Conservation (phyloP, 345 rosid species). For the Heritiera fomes region DNA sequence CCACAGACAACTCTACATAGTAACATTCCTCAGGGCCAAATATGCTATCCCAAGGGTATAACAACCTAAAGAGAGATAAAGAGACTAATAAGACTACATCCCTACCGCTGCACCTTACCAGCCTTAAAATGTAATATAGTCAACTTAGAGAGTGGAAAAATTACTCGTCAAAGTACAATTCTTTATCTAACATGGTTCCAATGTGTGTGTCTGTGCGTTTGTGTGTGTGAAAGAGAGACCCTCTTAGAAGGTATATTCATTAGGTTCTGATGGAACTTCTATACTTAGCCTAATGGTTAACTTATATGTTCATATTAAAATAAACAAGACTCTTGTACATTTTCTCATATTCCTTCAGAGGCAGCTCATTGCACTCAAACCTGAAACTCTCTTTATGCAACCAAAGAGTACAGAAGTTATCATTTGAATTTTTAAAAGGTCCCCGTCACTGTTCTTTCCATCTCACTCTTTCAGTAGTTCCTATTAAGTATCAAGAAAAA, state of each 20-base stretch:
- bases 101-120: not conserved
- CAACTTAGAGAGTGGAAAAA: not conserved
- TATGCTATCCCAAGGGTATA: constrained; percentile 1
- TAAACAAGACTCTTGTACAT: not conserved
- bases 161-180: not conserved
- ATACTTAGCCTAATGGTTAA: not conserved
- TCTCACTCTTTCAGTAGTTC: not conserved
- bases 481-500: not conserved
- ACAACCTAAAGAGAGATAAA: not conserved
- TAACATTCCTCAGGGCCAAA: not conserved
- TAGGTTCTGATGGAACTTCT: not conserved
- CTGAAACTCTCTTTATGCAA: not conserved
- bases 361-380: not conserved
- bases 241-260: not conserved
- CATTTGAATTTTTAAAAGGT: not conserved
- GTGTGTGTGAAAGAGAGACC: not conserved
- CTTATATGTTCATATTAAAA: not conserved
- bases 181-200: not conserved
- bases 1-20: not conserved
- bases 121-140: not conserved
- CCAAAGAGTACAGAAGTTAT: not conserved
- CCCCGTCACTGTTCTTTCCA: constrained; percentile 5
- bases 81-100: not conserved
- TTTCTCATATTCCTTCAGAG: not conserved
- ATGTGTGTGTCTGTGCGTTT: not conserved